Percentiles rank a stretch among this genome's conserved stretches.
Evolutionary conservation across 331 rosid genomes (phyloP).

Genomic region (Cydonia oblonga): DNA sequence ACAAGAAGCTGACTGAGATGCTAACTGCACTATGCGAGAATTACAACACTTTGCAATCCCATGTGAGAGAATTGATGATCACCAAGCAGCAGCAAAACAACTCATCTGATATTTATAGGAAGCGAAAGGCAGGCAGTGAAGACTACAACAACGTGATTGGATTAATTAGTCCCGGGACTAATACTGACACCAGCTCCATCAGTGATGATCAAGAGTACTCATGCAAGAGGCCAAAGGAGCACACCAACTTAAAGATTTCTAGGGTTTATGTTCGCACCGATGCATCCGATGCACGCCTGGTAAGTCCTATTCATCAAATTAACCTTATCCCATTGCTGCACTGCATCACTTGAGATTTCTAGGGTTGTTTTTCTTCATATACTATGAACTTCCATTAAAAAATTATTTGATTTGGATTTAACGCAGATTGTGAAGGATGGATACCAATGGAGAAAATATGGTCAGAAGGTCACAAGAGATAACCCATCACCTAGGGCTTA

Average conservation of each 20-base stretch:
- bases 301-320: slow-evolving; percentile 12
- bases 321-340: neutral
- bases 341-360: no score
- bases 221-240: slow-evolving; percentile 24
- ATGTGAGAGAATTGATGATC: slow-evolving; percentile 26
- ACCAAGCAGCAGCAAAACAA: slow-evolving; percentile 1
- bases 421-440: slow-evolving; percentile 75
- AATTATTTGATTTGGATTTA: neutral
- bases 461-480: slow-evolving; percentile 85
- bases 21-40: slow-evolving; percentile 28
- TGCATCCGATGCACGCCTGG: slow-evolving; percentile 47
- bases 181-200: slow-evolving; percentile 28
- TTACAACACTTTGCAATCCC: slow-evolving; percentile 30
- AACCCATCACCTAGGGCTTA: slow-evolving; percentile 97
- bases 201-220: slow-evolving; percentile 32
- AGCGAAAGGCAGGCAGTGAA: slow-evolving; percentile 48
- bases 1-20: slow-evolving; percentile 43
- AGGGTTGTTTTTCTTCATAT: no score
- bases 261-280: slow-evolving; percentile 40
- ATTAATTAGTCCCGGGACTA: neutral
- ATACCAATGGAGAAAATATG: slow-evolving; percentile 95
- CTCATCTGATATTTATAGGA: slow-evolving; percentile 13
- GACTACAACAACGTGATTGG: slow-evolving; percentile 1
- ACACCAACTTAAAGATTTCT: slow-evolving; percentile 25
- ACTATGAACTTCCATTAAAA: neutral